Evolutionary conservation across 2,329 filamentous ascomycete species (phyloP), one percentile per base, ranked within the genome.

Genomic region (Cladophialophora psammophila): DNA sequence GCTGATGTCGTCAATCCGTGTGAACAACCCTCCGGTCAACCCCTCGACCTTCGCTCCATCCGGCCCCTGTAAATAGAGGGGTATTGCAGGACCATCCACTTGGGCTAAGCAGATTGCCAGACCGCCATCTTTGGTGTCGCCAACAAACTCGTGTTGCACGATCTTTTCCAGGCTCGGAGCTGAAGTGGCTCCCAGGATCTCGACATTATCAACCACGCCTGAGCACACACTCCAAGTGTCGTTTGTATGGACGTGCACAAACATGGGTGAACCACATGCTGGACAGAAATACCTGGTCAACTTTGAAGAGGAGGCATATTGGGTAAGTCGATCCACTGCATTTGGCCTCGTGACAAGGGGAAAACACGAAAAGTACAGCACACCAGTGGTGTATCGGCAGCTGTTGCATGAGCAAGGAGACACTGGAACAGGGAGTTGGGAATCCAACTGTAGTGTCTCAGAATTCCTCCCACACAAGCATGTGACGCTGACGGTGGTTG

Each of bases 321-420:
- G 68, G 5, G 75, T 79, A 3, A 86, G 76, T 6, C 74, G 71
- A 13, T 75, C 68, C 35, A 82, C 70, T 2, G 74, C 71, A 1
- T 75, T 55, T 34, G 80, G 78, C 32, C 72, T 72, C 26, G 74
- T 61, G 9, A 79, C 78, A 20, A 86, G 73, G 10, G 74, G 70
- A 31, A 82, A 76, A 64, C 82, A 81, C n/a, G 80, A 81, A 26
- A 78, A 76, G 63, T 77, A 81, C 8, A 85, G 76, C 10, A 81
- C 76, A 20, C 85, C 85, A 18, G 81, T 82, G 35, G 79, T 77
- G 54, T 78, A 78, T 15, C 85, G 81, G 74, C 85, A 88, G 32
- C 75, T 78, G 66, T 75, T 75, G 77, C 86, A 87, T 72, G 87
- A 83, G 74, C 85, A 87, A 68, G 87, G 68, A 58, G 76, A 38